These are phyloP conservation scores for Fusarium sp. DNA, from an alignment of 2,329 filamentous ascomycete species.

Conservation along the genomic window DNA sequence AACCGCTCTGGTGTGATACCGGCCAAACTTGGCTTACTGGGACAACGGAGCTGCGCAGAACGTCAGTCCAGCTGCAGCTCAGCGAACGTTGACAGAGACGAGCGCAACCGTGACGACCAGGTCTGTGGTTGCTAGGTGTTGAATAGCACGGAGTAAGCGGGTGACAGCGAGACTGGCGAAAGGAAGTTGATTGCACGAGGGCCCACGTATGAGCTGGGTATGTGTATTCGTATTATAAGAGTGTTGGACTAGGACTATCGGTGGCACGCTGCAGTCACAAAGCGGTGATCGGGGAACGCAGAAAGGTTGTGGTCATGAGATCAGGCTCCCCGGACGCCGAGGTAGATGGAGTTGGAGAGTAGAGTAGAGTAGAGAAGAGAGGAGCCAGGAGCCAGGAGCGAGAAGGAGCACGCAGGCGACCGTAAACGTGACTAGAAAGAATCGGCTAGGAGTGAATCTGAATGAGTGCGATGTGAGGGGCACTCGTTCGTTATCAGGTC, in stretches of 20 bases:
- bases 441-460: slow-evolving; percentile 20
- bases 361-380: slow-evolving; percentile 22
- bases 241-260: slow-evolving; percentile 49
- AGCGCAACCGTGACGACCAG: slow-evolving; percentile 7
- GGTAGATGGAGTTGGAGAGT: slow-evolving; percentile 11
- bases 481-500: slow-evolving; percentile 44
- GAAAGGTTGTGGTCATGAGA: slow-evolving; percentile 45
- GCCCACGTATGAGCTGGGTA: slow-evolving; percentile 32
- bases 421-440: slow-evolving; percentile 19
- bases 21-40: slow-evolving; percentile 6
- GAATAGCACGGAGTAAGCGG: slow-evolving; percentile 20
- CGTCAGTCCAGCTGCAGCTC: slow-evolving; percentile 13
- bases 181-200: slow-evolving; percentile 26
- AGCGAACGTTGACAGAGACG: slow-evolving; percentile 5
- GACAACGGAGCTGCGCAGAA: slow-evolving; percentile 15
- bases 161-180: slow-evolving; percentile 16
- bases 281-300: slow-evolving; percentile 44
- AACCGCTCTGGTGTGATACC: slow-evolving; percentile 17
- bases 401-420: slow-evolving; percentile 18
- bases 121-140: slow-evolving; percentile 16
- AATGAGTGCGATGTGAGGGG: slow-evolving; percentile 42
- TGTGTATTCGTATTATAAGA: slow-evolving; percentile 45
- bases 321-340: slow-evolving; percentile 35
- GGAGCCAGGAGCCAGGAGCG: not conserved
- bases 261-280: slow-evolving; percentile 47